Conservation (phyloP, 2,329 filamentous ascomycete species). For the Cladosporium colombiae region DNA sequence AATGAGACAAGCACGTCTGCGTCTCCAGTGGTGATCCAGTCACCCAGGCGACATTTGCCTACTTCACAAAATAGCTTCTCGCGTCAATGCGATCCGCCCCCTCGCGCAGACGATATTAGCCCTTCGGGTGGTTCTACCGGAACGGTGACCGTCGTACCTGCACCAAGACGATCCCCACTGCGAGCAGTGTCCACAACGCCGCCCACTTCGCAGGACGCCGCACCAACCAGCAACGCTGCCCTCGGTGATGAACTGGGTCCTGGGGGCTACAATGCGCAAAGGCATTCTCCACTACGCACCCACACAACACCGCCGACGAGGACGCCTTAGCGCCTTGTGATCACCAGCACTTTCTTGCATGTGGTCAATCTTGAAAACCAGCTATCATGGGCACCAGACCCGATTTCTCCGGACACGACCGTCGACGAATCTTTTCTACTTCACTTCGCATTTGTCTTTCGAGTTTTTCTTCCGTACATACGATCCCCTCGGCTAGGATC, state of each 20-base stretch:
- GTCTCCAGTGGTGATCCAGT: constrained; percentile 24
- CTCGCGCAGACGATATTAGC: constrained; percentile 35
- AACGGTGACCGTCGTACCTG: constrained; percentile 31
- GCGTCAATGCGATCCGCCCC: constrained; percentile 24
- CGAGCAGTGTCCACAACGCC: constrained; percentile 16
- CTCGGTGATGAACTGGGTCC: not conserved
- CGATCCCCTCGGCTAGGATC: not conserved
- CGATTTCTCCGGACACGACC: constrained; percentile 2
- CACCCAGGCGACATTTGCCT: constrained; percentile 3
- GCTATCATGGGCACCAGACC: constrained; percentile 4
- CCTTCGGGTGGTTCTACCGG: constrained; percentile 26
- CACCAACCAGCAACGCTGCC: not conserved
- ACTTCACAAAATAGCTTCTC: constrained; percentile 13
- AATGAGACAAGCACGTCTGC: constrained; percentile 19
- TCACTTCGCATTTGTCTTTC: not conserved
- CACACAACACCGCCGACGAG: constrained; percentile 1
- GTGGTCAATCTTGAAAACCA: not conserved
- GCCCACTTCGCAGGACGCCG: not conserved
- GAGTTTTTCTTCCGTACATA: not conserved
- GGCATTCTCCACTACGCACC: constrained; percentile 1
- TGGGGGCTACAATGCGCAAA: not conserved
- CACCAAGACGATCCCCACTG: constrained; percentile 26
- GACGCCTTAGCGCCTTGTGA: not conserved
- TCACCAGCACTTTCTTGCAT: not conserved
- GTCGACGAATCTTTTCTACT: constrained; percentile 1